A percentile compares a stretch with the other conserved stretches of the same genome.
Conservation (phyloP, 176 grass and related monocot species). For the Oryza nivara region DNA sequence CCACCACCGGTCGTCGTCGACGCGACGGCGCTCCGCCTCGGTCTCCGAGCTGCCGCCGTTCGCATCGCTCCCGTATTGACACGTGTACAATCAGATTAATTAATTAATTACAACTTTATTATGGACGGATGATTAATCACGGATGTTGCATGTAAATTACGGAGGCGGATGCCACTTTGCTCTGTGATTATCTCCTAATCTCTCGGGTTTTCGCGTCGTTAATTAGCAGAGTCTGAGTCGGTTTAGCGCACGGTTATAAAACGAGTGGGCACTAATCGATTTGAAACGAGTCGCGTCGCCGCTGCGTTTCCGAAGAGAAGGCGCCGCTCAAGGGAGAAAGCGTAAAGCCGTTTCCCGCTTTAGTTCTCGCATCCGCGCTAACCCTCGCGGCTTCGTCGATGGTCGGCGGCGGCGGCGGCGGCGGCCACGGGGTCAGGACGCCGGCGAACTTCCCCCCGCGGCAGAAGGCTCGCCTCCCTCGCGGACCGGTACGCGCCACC, state of each 20-base stretch:
- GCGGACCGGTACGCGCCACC: constrained; percentile 13
- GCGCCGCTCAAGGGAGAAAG: not conserved
- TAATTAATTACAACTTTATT: not conserved
- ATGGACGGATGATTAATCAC: not conserved
- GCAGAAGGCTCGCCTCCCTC: not conserved
- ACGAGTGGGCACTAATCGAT: not conserved
- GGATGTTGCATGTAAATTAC: not conserved
- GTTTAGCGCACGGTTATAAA: not conserved
- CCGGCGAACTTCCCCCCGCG: not conserved
- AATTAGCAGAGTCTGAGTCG: not conserved
- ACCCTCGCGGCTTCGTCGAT: not conserved
- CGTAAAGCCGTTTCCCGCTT: not conserved
- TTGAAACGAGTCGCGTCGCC: not conserved
- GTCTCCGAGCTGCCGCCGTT: constrained; percentile 6
- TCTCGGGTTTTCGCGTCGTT: not conserved
- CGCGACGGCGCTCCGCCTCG: not conserved
- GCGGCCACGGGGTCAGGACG: not conserved
- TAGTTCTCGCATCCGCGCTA: not conserved
- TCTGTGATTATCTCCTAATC: not conserved
- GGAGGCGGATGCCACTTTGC: not conserved
- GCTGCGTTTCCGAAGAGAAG: not conserved
- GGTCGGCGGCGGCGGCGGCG: constrained; percentile 19
- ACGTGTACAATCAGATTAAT: not conserved
- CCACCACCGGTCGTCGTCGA: not conserved
- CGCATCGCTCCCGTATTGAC: not conserved